Base-by-base conservation (phyloP, 129 eudicot species). In the Cynara cardunculus region DNA sequence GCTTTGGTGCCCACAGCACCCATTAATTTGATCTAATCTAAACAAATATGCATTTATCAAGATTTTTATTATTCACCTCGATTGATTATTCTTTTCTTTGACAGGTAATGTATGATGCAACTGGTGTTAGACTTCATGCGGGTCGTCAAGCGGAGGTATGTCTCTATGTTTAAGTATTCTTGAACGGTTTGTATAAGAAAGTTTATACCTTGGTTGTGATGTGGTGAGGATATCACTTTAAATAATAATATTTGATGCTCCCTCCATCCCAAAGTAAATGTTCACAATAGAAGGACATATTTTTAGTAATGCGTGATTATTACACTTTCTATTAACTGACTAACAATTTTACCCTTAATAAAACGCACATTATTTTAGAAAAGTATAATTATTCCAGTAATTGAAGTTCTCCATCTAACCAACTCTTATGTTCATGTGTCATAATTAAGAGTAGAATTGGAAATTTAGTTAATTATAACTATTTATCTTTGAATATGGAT, bases 131-230 rank as follows among this genome's bases (percentile, higher is more conserved):
- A 67, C 95, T 91, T 84, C 97, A 94, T 87, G 98, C 98, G 62
- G 98, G 97, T 24, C 97, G 93, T 27, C 98, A 94, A 85, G 98
- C 97, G 75, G 97, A 94, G 90, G 98, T 94, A 83, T 78, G 77
- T 77, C 16, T 76, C 24, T 81, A 6, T 66, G 61, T 24, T 6
- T 21, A 21, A 74, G 62, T 37, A 69, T 82, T 68, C 41, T 53
- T 31, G 25, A 16, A 67, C 5, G 4, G 30, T 49, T 32, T 68
- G 11, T 32, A 18, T 46, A 22, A 21, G 32, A 66, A 44, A 65
- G 22, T 16, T 65, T 26, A 49, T 74, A 73, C n/a, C 37, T 13
- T 34, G 72, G 75, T 16, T 69, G 30, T 65, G 44, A 32, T 71
- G 32, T 76, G 31, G 53, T 4, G 70, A 31, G 32, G 70, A 31